Evolutionary conservation across 257 asterid species (phyloP).

Genomic region (Thymus quinquecostatus): DNA sequence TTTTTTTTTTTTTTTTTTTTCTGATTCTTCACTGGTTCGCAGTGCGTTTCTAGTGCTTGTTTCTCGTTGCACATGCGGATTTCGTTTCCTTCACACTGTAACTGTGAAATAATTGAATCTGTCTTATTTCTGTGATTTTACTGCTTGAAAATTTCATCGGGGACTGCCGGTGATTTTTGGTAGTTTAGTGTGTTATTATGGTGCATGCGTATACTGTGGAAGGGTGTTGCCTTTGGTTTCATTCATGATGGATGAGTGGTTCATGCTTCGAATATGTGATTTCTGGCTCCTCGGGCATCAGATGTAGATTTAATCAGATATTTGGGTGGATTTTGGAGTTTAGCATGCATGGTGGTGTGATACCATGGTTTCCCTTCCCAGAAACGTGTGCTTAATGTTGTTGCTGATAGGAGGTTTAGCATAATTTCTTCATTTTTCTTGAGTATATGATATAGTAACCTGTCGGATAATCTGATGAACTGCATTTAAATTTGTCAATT

Average conservation of each 20-base stretch:
- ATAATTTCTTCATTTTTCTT: not conserved
- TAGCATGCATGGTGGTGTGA: not conserved
- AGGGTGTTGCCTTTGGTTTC: constrained; percentile 5
- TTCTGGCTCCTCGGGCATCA: not conserved
- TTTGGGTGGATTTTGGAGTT: constrained; percentile 16
- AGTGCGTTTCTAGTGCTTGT: not conserved
- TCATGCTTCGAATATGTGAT: constrained; percentile 10
- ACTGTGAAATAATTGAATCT: not conserved
- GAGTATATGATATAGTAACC: constrained; percentile 5
- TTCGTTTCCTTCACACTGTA: constrained; percentile 6
- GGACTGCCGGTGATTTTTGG: constrained; percentile 4
- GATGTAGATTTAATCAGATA: not conserved
- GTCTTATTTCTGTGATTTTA: constrained; percentile 3
- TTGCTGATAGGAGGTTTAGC: no score
- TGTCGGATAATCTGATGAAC: constrained; percentile 3
- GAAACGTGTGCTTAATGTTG: no score
- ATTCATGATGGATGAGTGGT: not conserved
- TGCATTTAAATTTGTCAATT: not conserved
- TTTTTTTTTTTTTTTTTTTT: not conserved
- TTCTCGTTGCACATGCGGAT: not conserved
- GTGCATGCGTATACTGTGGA: constrained; percentile 25
- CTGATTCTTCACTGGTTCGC: not conserved
- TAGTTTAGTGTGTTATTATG: constrained; percentile 2
- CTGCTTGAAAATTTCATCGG: constrained; percentile 8
- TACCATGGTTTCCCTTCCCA: not conserved